Base-by-base conservation (phyloP, 768 basidiomycete genomes). In the Boletus sp. region DNA sequence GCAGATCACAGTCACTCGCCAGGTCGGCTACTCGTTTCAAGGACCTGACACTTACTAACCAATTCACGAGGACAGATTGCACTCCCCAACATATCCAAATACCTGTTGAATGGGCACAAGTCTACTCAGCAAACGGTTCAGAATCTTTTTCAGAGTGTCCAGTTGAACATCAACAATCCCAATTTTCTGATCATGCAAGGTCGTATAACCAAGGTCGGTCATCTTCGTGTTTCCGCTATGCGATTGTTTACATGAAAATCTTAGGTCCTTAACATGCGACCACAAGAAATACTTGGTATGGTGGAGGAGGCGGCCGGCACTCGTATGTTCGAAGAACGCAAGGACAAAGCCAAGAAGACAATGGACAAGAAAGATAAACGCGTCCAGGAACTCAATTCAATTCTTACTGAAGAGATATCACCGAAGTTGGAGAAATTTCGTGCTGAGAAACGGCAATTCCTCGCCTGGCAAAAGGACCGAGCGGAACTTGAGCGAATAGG, bases 181-280 rank as follows among this genome's bases (percentile, higher is more conserved):
- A 98, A 98, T 71, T 98, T 98, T 77, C 81, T 99, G 56, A 98
- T 98, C 71, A 98, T 98, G 96, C 97, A 99, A 74, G 96, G 97
- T 30, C 92, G 95, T 49, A 99, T 99, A 70, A 99, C 97, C 11
- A 99, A 98, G 78, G 95, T 90, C 33, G 40, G 73, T 63, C 28
- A 20, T 10, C 40, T 47, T 41, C 46, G 12, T 9, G 52, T 52
- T 47, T 11, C 37, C 14, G 15, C 20, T 37, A 8, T 24, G 10
- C 17, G 39, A 17, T 51, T 60, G 20, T 47, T 17, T 32, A 39
- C 50, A 18, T 41, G 17, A 30, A 18, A 39, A 7, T 37, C 52
- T 29, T 32, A 59, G 88, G 90, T 93, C 4, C 84, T 99, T 48
- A 98, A 98, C 73, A 98, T 99, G 97, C 89, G 92, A 28, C 95